Evolutionary conservation across 1,139 yeast species (phyloP).

Genomic region (Trichomonascaceae sp.): DNA sequence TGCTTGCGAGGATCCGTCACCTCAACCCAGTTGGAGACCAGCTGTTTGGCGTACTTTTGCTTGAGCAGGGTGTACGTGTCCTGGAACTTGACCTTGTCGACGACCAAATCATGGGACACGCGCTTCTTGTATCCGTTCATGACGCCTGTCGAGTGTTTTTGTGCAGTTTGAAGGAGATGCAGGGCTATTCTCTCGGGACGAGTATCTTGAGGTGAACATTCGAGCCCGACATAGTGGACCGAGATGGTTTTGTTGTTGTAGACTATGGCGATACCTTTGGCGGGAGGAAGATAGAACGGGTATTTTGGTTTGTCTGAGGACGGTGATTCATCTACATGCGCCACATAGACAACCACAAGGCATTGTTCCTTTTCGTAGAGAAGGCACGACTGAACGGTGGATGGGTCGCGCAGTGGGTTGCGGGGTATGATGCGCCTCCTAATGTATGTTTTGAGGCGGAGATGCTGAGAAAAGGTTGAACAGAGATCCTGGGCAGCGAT

Average conservation of each 20-base stretch:
- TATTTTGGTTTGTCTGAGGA: conserved; percentile 45
- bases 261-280: conserved; percentile 65
- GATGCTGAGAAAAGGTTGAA: conserved; percentile 13
- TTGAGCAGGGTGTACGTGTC: conserved; percentile 69
- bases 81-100: conserved; percentile 72
- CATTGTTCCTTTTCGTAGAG: conserved; percentile 22
- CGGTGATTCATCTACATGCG: conserved; percentile 41
- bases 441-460: conserved; percentile 34
- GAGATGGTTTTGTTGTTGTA: conserved; percentile 43
- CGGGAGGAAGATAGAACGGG: conserved; percentile 84
- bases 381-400: conserved; percentile 75
- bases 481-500: not conserved
- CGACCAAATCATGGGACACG: conserved; percentile 79
- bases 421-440: conserved; percentile 79
- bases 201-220: conserved; percentile 17
- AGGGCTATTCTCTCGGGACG: conserved; percentile 73
- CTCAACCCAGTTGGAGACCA: conserved; percentile 84
- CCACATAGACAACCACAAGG: conserved; percentile 47
- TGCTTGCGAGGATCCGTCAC: conserved; percentile 91
- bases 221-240: conserved; percentile 66
- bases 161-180: conserved; percentile 64
- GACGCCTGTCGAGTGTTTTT: conserved; percentile 73
- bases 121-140: conserved; percentile 77
- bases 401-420: conserved; percentile 73
- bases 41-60: conserved; percentile 60